Evolutionary conservation across 768 basidiomycete species (phyloP).

Genomic region (Pholiota conissans): DNA sequence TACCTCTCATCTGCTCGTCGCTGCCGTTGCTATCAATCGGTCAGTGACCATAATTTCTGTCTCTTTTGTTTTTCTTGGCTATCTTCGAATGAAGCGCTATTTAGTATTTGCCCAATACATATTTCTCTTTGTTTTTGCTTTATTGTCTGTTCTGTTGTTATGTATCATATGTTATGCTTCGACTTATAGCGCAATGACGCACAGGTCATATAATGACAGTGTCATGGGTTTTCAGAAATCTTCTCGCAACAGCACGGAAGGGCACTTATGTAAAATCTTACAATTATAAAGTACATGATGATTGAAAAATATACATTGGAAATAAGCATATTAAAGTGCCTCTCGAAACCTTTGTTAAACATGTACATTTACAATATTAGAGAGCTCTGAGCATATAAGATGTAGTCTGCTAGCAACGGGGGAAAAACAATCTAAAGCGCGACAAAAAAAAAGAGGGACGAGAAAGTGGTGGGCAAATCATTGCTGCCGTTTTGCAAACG

Average conservation of each 20-base stretch:
- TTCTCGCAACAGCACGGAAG: neutral
- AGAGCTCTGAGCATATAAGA: neutral
- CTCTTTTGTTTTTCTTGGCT: neutral
- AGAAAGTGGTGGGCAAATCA: neutral
- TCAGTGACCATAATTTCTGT: neutral
- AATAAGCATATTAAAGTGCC: neutral
- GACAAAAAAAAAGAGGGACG: neutral
- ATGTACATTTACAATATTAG: neutral
- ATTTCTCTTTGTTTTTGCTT: neutral
- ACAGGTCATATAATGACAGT: too few species aligned
- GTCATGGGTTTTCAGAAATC: too few species aligned
- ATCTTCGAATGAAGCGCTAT: neutral
- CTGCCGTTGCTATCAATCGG: neutral
- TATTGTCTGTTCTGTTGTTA: neutral
- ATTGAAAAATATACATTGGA: neutral
- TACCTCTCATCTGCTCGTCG: too few species aligned
- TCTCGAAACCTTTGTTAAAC: neutral
- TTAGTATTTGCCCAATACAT: neutral
- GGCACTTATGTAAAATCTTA: neutral
- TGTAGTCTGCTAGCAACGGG: neutral
- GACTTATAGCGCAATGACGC: neutral
- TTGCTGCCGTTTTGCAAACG: conserved; percentile 68
- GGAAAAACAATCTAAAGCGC: neutral
- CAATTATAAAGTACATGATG: neutral
- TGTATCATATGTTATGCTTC: neutral